Evolutionary conservation across 805 yeast genomes (phyloP).

Genomic region (Metschnikowia cubensis): DNA sequence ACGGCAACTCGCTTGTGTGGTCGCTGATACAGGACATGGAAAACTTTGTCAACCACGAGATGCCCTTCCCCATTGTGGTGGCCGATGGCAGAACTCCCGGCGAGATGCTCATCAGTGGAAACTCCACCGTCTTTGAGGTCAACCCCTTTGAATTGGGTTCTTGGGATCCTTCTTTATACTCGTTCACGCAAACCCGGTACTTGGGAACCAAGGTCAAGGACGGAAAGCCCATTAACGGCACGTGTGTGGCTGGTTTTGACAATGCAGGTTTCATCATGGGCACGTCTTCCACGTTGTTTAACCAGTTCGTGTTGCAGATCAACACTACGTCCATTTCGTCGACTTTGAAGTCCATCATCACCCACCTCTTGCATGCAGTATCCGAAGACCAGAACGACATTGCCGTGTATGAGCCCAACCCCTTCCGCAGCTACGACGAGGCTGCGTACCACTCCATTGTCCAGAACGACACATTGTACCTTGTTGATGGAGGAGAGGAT

Average conservation of each 20-base stretch:
- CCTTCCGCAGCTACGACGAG: slow-evolving; percentile 25
- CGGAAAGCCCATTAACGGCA: slow-evolving; percentile 48
- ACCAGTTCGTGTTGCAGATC: slow-evolving; percentile 28
- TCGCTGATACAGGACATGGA: slow-evolving; percentile 24
- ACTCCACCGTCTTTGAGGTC: slow-evolving; percentile 38
- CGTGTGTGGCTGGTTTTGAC: slow-evolving; percentile 69
- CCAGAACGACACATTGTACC: slow-evolving; percentile 27
- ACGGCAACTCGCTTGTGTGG: slow-evolving; percentile 31
- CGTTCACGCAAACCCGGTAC: slow-evolving; percentile 65
- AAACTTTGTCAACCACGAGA: slow-evolving; percentile 26
- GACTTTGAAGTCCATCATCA: slow-evolving; percentile 23
- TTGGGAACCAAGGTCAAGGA: slow-evolving; percentile 61
- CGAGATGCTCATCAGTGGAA: slow-evolving; percentile 24
- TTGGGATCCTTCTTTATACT: slow-evolving; percentile 73
- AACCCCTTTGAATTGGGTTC: slow-evolving; percentile 60
- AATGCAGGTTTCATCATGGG: slow-evolving; percentile 49
- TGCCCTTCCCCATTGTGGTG: slow-evolving; percentile 40
- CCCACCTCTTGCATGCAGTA: slow-evolving; percentile 23
- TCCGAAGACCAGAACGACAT: slow-evolving; percentile 30
- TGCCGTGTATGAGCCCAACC: slow-evolving; percentile 40
- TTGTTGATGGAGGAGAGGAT: slow-evolving; percentile 45
- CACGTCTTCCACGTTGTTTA: slow-evolving; percentile 37
- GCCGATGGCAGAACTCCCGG: slow-evolving; percentile 39
- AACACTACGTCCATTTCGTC: slow-evolving; percentile 20
- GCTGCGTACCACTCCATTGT: slow-evolving; percentile 21